Evolutionary conservation across 345 rosid species (phyloP).

Genomic region (Raphanus raphanistrum): DNA sequence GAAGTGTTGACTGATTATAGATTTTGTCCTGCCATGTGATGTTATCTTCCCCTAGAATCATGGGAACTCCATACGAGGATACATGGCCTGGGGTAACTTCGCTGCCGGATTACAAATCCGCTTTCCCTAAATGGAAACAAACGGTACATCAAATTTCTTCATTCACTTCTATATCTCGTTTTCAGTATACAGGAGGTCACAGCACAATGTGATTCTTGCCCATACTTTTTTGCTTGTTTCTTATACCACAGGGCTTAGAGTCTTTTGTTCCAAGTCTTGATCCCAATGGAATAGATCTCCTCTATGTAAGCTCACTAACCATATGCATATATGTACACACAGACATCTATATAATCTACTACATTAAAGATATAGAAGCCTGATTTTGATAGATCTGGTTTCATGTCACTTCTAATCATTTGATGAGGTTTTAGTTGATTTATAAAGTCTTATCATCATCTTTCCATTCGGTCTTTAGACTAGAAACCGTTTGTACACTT

Average conservation of each 20-base stretch:
- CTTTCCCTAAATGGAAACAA: constrained; percentile 90
- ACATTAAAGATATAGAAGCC: constrained; percentile 12
- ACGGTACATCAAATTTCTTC: constrained; percentile 50
- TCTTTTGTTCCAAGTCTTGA: constrained; percentile 73
- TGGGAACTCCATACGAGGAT: constrained; percentile 95
- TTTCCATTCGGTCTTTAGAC: neutral
- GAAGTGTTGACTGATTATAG: constrained; percentile 2
- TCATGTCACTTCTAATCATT: constrained; percentile 3
- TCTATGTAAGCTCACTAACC: constrained; percentile 60
- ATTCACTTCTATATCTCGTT: neutral
- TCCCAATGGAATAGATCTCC: constrained; percentile 78
- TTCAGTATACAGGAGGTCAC: neutral
- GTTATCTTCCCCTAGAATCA: constrained; percentile 43
- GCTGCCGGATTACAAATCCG: constrained; percentile 85
- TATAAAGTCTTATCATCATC: neutral
- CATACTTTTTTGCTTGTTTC: neutral
- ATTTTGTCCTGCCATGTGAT: neutral
- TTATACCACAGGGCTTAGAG: constrained; percentile 58
- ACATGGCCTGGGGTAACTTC: constrained; percentile 94
- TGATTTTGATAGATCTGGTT: neutral
- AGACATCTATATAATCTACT: neutral
- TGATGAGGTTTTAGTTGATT: constrained; percentile 6
- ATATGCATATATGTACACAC: neutral
- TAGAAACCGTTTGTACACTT: neutral
- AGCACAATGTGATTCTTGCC: neutral